A percentile compares a stretch with the other conserved stretches of the same genome.
phyloP scores from a whole-genome alignment of 805 yeast genomes.

The Ogataea pilisensis region DNA sequence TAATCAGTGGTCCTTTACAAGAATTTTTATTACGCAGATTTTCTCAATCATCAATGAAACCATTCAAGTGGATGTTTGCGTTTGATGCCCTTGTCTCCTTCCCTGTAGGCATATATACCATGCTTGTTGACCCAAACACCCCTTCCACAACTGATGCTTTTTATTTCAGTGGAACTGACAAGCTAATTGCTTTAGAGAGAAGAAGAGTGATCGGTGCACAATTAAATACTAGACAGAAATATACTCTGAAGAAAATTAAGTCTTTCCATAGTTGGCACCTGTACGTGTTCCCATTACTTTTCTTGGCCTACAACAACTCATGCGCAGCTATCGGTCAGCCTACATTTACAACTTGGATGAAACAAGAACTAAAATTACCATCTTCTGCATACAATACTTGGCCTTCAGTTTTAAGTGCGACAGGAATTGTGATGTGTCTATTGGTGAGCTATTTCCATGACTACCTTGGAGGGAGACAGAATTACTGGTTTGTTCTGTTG shows the following conservation, averaged over 20 bases:
- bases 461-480: constrained; percentile 32
- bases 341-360: constrained; percentile 43
- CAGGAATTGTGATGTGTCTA: constrained; percentile 36
- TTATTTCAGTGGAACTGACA: constrained; percentile 39
- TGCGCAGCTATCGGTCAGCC: constrained; percentile 36
- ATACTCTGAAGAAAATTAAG: constrained; percentile 38
- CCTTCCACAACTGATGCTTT: constrained; percentile 39
- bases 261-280: constrained; percentile 47
- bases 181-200: constrained; percentile 40
- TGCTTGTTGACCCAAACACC: constrained; percentile 42
- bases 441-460: constrained; percentile 35
- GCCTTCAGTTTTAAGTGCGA: constrained; percentile 37
- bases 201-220: constrained; percentile 40
- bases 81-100: constrained; percentile 38
- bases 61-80: constrained; percentile 45
- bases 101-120: constrained; percentile 39
- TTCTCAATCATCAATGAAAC: constrained; percentile 19
- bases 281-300: constrained; percentile 38
- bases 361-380: constrained; percentile 29
- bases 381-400: constrained; percentile 36
- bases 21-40: constrained; percentile 29
- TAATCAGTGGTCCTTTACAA: constrained; percentile 38
- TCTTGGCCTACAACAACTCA: constrained; percentile 36
- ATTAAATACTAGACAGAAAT: constrained; percentile 38
- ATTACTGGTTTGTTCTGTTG: constrained; percentile 33